Evolutionary conservation across 805 yeast species (phyloP), one percentile per base, ranked within the genome.

Genomic region (Suhomyces kilbournensis): DNA sequence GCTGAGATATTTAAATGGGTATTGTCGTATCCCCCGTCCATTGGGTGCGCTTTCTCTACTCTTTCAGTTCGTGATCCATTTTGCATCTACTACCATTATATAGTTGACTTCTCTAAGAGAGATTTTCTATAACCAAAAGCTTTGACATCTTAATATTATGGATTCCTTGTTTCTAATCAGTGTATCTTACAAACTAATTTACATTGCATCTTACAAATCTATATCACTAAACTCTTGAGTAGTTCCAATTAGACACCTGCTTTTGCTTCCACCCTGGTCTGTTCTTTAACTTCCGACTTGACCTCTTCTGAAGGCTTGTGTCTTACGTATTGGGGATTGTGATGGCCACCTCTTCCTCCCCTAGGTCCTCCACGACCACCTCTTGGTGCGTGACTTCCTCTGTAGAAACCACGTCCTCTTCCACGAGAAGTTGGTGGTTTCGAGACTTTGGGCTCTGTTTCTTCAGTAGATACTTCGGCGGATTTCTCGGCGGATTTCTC

Each of bases 301-400:
- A 17, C 19, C 26, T 28, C 50, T 40, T 40, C 46, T 7, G 14
- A n/a, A 5, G 47, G 40, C 23, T 56, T 60, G 34, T 53, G 56
- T 52, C 71, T 53, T 42, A 65, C 67, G 54, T 69, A 67, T 28
- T 55, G 67, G 14, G 48, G 54, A 23, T 53, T 48, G 48, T 56
- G 60, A 40, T 56, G 48, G 26, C 30, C 23, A n/a, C 50, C 56
- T 14, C 56, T 44, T 20, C 66, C 60, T 20, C 66, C 60, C 48
- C 63, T 19, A 17, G 57, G 56, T 12, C 58, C 48, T n/a, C 55
- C 54, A 46, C 57, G 49, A 17, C 61, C 44, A 15, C 49, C 44
- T 39, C 42, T 38, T 38, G 42, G 14, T 8, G 42, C 4, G 23
- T 38, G 42, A 12, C 42, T 38, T 17, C 42, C 42, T 19, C 44